Base-by-base conservation (phyloP, 306 rosid species). In the Fragaria nilgerrensis region DNA sequence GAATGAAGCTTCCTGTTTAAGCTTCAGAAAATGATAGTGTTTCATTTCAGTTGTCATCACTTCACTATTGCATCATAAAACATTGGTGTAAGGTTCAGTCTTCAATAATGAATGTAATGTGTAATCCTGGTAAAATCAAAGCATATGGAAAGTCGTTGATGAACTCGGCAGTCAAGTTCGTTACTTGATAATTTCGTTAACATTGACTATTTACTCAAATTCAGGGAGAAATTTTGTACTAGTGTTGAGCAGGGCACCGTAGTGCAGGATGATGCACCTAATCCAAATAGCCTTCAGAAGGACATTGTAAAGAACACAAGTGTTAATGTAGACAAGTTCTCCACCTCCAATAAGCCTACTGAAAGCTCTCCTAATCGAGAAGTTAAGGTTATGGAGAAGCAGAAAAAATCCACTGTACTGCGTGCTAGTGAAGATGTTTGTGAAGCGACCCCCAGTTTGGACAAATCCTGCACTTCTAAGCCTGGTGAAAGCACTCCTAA, bases 211-310 rank as follows among this genome's bases (percentile, higher is more conserved):
- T 53, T 22, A 49, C 77, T 78, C 22, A 17, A 64, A 80, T 86
- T 50, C 86, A 95, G 99, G 94, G 89, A 85, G 86, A 88, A 59
- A 77, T 92, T 95, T 68, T 81, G 73, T 77, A 22, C 53, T 7
- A 76, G 77, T 1, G 61, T 37, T 23, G 86, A 88, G 59, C 76
- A 69, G 34, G 82, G 56, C 37, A 66, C 49, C 16, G 70, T 67
- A 52, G 53, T 59, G 2, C 85, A 76, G 6, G 55, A 64, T 70
- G 89, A 85, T 67, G 78, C 43, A 63, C 67, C 78, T n/a, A 17
- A 17, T 34, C 49, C 80, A 25, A 86, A 50, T 77, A 83, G 20
- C 72, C 65, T 81, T 73, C 52, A 0, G 1, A 58, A 2, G 70
- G 88, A 85, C 72, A 70, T 37, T 47, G 71, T 49, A 20, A 83